These are phyloP conservation scores for Amorphotheca resinae DNA, from an alignment of 495 filamentous ascomycete genomes.

Conservation along the genomic window DNA sequence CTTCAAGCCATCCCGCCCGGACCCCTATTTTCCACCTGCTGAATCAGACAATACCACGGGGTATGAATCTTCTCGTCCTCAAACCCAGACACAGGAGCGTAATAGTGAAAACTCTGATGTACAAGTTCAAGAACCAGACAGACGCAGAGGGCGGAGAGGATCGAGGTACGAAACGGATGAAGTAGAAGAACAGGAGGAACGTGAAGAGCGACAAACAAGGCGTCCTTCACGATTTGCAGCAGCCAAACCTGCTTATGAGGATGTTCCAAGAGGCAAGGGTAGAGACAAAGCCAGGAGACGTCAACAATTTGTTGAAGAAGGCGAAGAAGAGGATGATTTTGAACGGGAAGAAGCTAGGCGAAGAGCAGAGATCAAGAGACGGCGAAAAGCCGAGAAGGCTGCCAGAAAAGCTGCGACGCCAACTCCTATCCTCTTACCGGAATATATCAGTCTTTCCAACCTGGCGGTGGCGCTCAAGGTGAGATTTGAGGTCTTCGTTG, in stretches of 20 bases:
- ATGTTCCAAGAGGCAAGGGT: slow-evolving; percentile 10
- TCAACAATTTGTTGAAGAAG: slow-evolving; percentile 13
- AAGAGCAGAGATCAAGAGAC: slow-evolving; percentile 17
- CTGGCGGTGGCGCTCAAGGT: slow-evolving; percentile 69
- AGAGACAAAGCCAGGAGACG: slow-evolving; percentile 16
- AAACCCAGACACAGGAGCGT: no score
- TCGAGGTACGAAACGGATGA: no score
- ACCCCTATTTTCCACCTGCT: no score
- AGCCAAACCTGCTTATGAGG: neutral
- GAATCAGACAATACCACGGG: no score
- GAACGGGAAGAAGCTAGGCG: slow-evolving; percentile 4
- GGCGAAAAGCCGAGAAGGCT: slow-evolving; percentile 16
- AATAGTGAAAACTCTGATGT: no score
- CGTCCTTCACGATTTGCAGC: neutral
- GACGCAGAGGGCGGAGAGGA: no score
- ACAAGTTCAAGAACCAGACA: no score
- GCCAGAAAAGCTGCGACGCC: slow-evolving; percentile 30
- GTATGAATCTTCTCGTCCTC: no score
- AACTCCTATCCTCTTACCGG: slow-evolving; percentile 66
- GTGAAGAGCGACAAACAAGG: neutral
- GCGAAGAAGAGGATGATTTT: slow-evolving; percentile 8
- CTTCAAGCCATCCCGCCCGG: no score
- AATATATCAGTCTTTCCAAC: slow-evolving; percentile 79
- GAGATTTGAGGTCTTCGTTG: slow-evolving; percentile 56
- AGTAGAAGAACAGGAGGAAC: neutral